These are phyloP conservation scores for Coemansia sp. DNA, from an alignment of 192 early-diverging fungal genomes.

Conservation along the genomic window DNA sequence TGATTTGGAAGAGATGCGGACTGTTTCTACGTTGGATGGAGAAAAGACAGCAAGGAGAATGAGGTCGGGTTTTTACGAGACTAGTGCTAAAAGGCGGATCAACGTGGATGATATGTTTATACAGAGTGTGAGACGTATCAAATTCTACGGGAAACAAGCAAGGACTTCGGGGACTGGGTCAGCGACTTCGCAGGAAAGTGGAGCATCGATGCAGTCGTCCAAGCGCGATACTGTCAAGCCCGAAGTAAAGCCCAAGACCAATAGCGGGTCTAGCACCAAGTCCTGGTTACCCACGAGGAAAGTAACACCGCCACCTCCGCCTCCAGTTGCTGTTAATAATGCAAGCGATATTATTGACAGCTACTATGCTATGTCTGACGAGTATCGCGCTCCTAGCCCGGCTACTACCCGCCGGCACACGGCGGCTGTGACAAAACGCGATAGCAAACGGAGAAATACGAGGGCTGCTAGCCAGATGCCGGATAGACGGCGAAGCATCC, in stretches of 20 bases:
- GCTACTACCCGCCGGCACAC: constrained; percentile 8
- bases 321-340: neutral
- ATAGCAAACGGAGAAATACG: constrained; percentile 12
- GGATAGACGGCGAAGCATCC: constrained; percentile 16
- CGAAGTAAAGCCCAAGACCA: constrained; percentile 11
- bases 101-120: constrained; percentile 94
- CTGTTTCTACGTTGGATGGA: constrained; percentile 71
- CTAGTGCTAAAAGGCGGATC: constrained; percentile 82
- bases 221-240: constrained; percentile 7
- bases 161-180: constrained; percentile 3
- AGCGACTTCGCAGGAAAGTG: neutral
- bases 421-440: neutral
- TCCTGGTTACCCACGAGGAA: constrained; percentile 41
- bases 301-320: constrained; percentile 6
- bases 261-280: constrained; percentile 24
- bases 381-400: neutral
- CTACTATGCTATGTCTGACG: neutral
- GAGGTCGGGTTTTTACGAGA: constrained; percentile 82
- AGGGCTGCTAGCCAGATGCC: constrained; percentile 5
- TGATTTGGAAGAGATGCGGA: constrained; percentile 74
- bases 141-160: constrained; percentile 23
- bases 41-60: constrained; percentile 65
- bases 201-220: neutral
- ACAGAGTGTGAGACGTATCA: constrained; percentile 88
- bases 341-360: constrained; percentile 8